phyloP scores from a whole-genome alignment of 176 grass and related monocot genomes.

The Eleusine coracana region DNA sequence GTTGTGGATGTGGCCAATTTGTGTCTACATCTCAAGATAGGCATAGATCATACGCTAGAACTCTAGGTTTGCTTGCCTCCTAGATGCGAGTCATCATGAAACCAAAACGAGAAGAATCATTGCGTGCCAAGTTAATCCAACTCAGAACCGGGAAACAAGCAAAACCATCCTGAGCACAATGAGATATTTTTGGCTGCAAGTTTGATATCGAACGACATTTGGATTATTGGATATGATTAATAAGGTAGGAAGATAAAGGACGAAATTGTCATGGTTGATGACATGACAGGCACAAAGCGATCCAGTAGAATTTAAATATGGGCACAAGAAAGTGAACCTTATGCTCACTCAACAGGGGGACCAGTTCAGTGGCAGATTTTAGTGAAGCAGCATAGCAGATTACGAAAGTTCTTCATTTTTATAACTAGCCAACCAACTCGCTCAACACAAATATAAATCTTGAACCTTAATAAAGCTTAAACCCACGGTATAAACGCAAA shows the following conservation, averaged over 20 bases:
- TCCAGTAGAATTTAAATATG: neutral
- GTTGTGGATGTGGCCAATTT: neutral
- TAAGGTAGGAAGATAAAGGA: neutral
- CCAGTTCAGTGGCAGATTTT: neutral
- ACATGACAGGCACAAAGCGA: neutral
- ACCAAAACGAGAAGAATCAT: neutral
- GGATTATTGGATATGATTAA: neutral
- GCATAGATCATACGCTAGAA: neutral
- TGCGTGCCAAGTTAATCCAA: neutral
- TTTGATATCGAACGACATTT: neutral
- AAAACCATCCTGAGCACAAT: neutral
- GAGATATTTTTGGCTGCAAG: neutral
- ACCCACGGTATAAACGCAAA: neutral
- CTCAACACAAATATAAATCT: neutral
- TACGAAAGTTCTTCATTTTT: neutral
- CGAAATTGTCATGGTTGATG: neutral
- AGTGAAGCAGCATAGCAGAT: neutral
- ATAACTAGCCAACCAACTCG: neutral
- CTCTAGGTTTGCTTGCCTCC: neutral
- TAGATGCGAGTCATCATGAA: neutral
- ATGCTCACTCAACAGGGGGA: neutral
- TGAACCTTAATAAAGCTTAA: neutral
- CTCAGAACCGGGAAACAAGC: neutral
- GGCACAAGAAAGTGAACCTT: neutral
- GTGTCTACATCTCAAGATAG: constrained; percentile 9